phyloP scores from a whole-genome alignment of 2,329 filamentous ascomycete genomes.

The Cryphonectria carpinicola region DNA sequence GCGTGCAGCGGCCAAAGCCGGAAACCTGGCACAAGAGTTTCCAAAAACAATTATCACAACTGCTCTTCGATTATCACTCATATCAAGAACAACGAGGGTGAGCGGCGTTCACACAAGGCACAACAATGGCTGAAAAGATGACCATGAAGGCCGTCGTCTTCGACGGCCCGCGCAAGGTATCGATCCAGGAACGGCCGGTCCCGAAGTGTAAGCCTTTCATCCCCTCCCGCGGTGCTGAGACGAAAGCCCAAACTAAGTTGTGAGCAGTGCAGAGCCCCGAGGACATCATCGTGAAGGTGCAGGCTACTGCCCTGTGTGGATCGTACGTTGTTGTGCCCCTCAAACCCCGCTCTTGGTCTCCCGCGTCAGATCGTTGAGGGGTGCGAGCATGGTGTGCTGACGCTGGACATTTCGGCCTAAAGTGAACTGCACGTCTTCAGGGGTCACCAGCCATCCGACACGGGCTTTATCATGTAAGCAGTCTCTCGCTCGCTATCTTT shows the following conservation, averaged over 20 bases:
- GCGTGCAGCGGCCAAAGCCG: no score
- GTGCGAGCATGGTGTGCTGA: conserved; percentile 13
- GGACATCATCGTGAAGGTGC: conserved; percentile 83
- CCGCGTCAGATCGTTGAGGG: conserved; percentile 4
- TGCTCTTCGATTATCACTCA: no score
- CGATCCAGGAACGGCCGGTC: conserved; percentile 77
- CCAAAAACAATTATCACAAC: no score
- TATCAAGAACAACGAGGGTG: background rate
- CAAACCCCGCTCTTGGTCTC: conserved; percentile 9
- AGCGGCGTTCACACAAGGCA: no score
- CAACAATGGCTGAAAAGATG: conserved; percentile 46
- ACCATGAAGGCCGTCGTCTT: conserved; percentile 92
- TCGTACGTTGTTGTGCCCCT: conserved; percentile 61
- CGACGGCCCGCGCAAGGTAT: conserved; percentile 75
- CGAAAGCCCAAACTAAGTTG: background rate
- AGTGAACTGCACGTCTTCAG: conserved; percentile 88
- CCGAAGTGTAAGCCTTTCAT: conserved; percentile 58
- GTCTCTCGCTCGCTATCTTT: background rate
- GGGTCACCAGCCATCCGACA: conserved; percentile 72
- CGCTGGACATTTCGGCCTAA: background rate
- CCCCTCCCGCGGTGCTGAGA: conserved; percentile 27
- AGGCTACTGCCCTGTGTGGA: conserved; percentile 83
- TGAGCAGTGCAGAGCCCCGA: conserved; percentile 63
- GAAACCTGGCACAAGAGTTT: no score
- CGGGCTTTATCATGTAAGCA: conserved; percentile 61